Evolutionary conservation across 441 rosid genomes (phyloP).

Genomic region (Erodium trifolium): DNA sequence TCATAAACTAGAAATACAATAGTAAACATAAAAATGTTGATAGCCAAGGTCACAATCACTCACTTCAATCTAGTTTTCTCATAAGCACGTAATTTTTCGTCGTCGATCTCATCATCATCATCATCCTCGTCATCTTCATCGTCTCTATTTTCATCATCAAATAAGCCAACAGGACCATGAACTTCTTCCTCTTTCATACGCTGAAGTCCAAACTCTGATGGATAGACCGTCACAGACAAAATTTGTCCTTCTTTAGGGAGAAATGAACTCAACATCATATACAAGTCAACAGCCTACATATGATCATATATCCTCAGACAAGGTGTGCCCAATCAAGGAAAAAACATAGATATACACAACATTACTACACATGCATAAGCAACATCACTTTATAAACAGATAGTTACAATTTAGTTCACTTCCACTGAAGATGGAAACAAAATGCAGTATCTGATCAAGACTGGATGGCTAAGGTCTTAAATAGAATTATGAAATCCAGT

Average conservation of each 20-base stretch:
- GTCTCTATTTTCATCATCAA: conserved; percentile 39
- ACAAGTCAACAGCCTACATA: conserved; percentile 74
- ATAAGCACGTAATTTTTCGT: conserved; percentile 43
- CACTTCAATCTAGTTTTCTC: conserved; percentile 58
- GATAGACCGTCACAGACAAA: conserved; percentile 67
- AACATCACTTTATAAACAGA: no score
- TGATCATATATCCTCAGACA: not conserved
- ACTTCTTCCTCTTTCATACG: conserved; percentile 90
- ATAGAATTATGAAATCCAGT: not conserved
- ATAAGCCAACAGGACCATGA: conserved; percentile 80
- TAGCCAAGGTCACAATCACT: conserved; percentile 5
- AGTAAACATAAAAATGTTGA: not conserved
- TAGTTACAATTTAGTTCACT: no score
- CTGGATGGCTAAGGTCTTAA: not conserved
- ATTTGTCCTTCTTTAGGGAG: conserved; percentile 77
- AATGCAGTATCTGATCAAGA: not conserved
- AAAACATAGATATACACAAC: conserved; percentile 6
- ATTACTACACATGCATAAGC: not conserved
- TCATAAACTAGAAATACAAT: not conserved
- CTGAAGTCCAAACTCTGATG: conserved; percentile 81
- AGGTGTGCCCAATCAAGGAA: not conserved
- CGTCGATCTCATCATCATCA: conserved; percentile 37
- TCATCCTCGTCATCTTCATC: conserved; percentile 13
- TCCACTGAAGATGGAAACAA: not conserved
- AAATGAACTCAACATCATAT: conserved; percentile 62